These are phyloP conservation scores for Geosmithia putterillii DNA, from an alignment of 2,329 filamentous ascomycete genomes.

Conservation along the genomic window DNA sequence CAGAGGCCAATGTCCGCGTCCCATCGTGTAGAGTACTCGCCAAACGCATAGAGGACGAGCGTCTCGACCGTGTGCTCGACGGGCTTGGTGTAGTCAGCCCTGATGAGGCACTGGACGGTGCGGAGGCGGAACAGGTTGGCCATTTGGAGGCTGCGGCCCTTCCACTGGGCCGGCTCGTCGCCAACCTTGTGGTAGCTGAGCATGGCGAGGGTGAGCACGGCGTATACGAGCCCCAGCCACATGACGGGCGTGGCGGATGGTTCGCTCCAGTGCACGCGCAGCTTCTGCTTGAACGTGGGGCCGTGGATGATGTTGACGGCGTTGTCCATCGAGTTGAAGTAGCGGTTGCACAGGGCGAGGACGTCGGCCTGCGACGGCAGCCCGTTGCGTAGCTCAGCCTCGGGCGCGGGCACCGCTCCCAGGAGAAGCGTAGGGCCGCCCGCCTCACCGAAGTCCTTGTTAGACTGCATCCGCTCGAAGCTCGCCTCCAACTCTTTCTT, in stretches of 20 bases:
- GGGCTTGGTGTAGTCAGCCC: constrained; percentile 66
- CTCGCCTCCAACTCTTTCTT: constrained; percentile 83
- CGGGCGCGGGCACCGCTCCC: constrained; percentile 58
- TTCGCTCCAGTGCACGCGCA: constrained; percentile 55
- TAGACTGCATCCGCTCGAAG: constrained; percentile 60
- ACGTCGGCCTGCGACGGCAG: constrained; percentile 73
- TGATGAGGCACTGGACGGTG: constrained; percentile 66
- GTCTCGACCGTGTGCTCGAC: constrained; percentile 68
- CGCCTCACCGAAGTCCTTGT: constrained; percentile 45
- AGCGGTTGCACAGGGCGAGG: constrained; percentile 76
- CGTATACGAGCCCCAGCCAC: constrained; percentile 68
- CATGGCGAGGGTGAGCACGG: constrained; percentile 65
- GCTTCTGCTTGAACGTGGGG: constrained; percentile 70
- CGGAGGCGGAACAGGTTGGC: constrained; percentile 55
- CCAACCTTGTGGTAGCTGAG: constrained; percentile 69
- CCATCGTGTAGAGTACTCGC: constrained; percentile 61
- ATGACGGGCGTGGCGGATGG: constrained; percentile 61
- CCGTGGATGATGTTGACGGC: constrained; percentile 67
- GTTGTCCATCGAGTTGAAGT: constrained; percentile 72
- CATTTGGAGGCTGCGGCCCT: constrained; percentile 48
- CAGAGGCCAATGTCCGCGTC: constrained; percentile 61
- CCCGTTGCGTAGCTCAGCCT: constrained; percentile 64
- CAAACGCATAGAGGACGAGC: constrained; percentile 61
- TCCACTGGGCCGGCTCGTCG: constrained; percentile 69
- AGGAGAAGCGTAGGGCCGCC: constrained; percentile 70